Percentiles rank a stretch among this genome's conserved stretches.
These are phyloP conservation scores for Paramecium bursaria DNA, from an alignment of 73 alveolate species.

Conservation along the genomic window DNA sequence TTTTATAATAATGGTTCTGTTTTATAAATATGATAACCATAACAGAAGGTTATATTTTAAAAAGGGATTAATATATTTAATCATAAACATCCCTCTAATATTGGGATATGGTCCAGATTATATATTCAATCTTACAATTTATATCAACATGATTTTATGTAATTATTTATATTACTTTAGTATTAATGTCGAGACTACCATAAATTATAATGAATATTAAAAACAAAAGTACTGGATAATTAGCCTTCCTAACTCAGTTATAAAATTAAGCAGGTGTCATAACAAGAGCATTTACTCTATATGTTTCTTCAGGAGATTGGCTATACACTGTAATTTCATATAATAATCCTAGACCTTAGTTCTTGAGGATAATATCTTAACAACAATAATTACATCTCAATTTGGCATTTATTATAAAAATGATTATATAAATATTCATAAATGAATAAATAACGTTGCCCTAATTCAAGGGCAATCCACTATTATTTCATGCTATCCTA, in stretches of 20 bases:
- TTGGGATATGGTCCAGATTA: constrained; percentile 3
- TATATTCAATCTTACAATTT: constrained; percentile 14
- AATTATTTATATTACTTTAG: background rate
- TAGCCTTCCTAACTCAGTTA: constrained; percentile 28
- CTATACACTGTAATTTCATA: background rate
- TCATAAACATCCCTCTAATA: background rate
- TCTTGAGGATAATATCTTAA: background rate
- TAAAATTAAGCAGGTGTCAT: background rate
- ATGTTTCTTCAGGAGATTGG: constrained; percentile 8
- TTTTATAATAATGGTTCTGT: background rate
- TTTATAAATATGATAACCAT: background rate
- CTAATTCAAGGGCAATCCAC: constrained; percentile 66
- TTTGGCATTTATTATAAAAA: background rate
- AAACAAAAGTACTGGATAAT: constrained; percentile 39
- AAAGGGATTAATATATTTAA: too few relatives aligned
- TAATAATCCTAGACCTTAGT: background rate
- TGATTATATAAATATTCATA: background rate
- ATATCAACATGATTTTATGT: constrained; percentile 22
- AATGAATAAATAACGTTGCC: constrained; percentile 69
- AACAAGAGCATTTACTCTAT: constrained; percentile 37
- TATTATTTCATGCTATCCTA: constrained; percentile 82
- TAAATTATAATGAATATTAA: constrained; percentile 14
- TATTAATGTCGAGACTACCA: background rate
- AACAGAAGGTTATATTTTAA: background rate
- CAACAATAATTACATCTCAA: background rate